phyloP scores from a whole-genome alignment of 768 basidiomycete species.

The Lactarius akahatsu region DNA sequence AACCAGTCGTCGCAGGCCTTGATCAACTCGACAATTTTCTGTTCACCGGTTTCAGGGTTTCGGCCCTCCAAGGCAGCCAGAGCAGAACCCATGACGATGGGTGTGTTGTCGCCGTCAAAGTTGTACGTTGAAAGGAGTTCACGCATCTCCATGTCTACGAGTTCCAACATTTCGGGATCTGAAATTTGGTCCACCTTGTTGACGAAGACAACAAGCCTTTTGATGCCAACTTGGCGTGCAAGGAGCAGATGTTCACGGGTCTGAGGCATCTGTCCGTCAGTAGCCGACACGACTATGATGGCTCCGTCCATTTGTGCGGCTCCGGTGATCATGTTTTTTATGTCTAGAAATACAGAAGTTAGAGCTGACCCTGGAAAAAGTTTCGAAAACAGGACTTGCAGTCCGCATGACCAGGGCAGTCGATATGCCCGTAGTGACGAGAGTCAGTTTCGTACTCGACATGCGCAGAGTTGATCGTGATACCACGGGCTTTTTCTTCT shows the following conservation, averaged over 20 bases:
- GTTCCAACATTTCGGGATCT: slow-evolving; percentile 97
- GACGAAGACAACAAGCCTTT: slow-evolving; percentile 97
- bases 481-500: slow-evolving; percentile 98
- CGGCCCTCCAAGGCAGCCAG: slow-evolving; percentile 90
- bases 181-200: slow-evolving; percentile 98
- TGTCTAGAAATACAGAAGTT: slow-evolving; percentile 49
- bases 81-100: slow-evolving; percentile 98
- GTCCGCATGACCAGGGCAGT: slow-evolving; percentile 96
- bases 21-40: slow-evolving; percentile 80
- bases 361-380: slow-evolving; percentile 24
- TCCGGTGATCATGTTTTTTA: slow-evolving; percentile 99
- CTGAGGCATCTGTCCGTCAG: slow-evolving; percentile 99
- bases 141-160: slow-evolving; percentile 99
- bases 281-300: slow-evolving; percentile 96
- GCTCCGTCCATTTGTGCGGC: slow-evolving; percentile 98
- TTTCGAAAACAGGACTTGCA: slow-evolving; percentile 50
- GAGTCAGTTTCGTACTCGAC: slow-evolving; percentile 94
- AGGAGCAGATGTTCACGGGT: slow-evolving; percentile 97
- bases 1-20: slow-evolving; percentile 92
- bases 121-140: slow-evolving; percentile 90
- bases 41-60: slow-evolving; percentile 72
- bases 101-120: slow-evolving; percentile 95
- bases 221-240: slow-evolving; percentile 97
- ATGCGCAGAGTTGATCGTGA: slow-evolving; percentile 98
- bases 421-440: slow-evolving; percentile 97